Evolutionary conservation across 352 stramenopile genomes (phyloP).

Genomic region (Globisporangium viniferum): DNA sequence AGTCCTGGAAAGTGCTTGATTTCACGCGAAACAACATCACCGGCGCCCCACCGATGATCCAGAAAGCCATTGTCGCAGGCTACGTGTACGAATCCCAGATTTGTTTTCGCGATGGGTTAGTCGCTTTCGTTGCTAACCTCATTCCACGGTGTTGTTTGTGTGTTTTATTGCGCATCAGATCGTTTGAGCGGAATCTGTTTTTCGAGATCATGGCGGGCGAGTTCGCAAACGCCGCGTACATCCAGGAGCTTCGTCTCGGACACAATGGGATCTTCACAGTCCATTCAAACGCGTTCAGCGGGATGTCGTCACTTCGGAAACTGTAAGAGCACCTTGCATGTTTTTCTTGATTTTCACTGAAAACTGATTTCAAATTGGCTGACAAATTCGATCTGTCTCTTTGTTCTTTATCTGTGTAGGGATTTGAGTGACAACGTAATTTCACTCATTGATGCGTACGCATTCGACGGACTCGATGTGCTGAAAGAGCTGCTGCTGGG

Average conservation of each 20-base stretch:
- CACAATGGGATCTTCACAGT: constrained; percentile 66
- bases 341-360: neutral
- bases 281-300: constrained; percentile 44
- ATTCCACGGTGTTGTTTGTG: neutral
- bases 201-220: constrained; percentile 46
- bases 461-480: constrained; percentile 43
- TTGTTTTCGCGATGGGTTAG: neutral
- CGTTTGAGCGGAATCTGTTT: constrained; percentile 57
- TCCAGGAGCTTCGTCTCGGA: constrained; percentile 46
- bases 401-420: constrained; percentile 12
- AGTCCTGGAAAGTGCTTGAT: constrained; percentile 56
- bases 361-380: neutral
- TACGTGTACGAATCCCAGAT: constrained; percentile 44
- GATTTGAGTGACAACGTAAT: constrained; percentile 74
- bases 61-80: constrained; percentile 34
- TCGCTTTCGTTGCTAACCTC: neutral
- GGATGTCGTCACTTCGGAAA: constrained; percentile 47
- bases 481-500: constrained; percentile 41
- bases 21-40: constrained; percentile 49
- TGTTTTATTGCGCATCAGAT: constrained; percentile 25
- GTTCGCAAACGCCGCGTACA: constrained; percentile 42
- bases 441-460: constrained; percentile 46
- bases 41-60: constrained; percentile 33
- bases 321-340: constrained; percentile 29
- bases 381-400: neutral